phyloP scores from a whole-genome alignment of 805 yeast species.

The Pichia phayaonensis region DNA sequence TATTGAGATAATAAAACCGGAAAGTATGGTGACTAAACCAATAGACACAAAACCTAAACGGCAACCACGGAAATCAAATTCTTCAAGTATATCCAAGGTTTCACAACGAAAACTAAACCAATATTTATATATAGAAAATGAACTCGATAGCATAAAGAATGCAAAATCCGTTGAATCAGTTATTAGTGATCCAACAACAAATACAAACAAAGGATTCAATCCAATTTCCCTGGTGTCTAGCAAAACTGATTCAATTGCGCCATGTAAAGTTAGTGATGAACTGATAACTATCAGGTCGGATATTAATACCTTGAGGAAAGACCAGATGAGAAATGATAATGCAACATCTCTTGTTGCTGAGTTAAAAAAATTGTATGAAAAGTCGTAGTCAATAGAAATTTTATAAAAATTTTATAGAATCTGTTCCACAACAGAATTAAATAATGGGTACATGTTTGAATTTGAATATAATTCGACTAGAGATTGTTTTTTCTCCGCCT shows the following conservation, averaged over 20 bases:
- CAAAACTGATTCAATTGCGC: conserved; percentile 8
- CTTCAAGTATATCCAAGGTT: conserved; percentile 2
- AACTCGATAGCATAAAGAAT: conserved; percentile 20
- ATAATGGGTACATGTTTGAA: conserved; percentile 35
- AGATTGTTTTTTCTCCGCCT: conserved; percentile 30
- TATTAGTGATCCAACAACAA: not conserved
- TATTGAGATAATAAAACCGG: not conserved
- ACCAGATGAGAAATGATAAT: not conserved
- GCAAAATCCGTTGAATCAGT: not conserved
- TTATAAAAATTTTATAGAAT: conserved; percentile 18
- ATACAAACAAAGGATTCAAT: not conserved
- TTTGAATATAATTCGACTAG: conserved; percentile 32
- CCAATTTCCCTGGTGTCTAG: not conserved
- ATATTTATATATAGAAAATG: conserved; percentile 20
- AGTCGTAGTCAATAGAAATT: not conserved
- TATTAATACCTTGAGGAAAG: not conserved
- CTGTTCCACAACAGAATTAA: conserved; percentile 37
- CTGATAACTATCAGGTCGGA: conserved; percentile 1
- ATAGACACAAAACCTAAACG: not conserved
- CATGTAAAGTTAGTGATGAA: conserved; percentile 13
- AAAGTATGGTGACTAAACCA: not conserved
- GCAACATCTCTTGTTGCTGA: not conserved
- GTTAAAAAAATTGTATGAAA: conserved; percentile 8
- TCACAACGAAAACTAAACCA: conserved; percentile 20
- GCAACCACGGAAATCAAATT: not conserved